Evolutionary conservation across 495 filamentous ascomycete genomes (phyloP), one percentile per base, ranked within the genome.

Genomic region (Xylaria telfairii): DNA sequence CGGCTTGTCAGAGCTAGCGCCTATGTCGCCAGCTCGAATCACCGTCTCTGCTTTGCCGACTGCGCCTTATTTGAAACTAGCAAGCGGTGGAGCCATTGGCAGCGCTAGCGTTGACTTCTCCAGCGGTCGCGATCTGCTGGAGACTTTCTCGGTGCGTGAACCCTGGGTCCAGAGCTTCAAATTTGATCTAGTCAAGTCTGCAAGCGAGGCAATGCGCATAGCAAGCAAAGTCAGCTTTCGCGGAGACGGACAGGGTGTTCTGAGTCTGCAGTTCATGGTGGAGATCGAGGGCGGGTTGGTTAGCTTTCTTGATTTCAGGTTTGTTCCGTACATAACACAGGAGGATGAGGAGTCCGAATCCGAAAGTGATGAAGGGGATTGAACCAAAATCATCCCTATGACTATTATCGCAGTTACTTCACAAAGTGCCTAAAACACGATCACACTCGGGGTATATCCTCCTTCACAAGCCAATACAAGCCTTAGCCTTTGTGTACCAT

Each of bases 191-290:
- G 83, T 99, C 71, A 93, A 92, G 75, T 89, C 91, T 53, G 94
- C 95, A 2, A 86, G 86, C 42, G 89, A 93, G 46, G 96, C 96
- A 4, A 98, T 99, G 96, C 89, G 89, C 39, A 88, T 93, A 54
- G 94, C 96, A 28, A 93, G 86, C 67, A 99, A 98, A 79, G 95
- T 98, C 30, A 97, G 94, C 77, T 88, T 99, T 69, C 85, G 96
- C 7, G 90, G 92, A 7, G 96, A 99, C 83, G 83, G 86, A 13
- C 91, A 94, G 78, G 96, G 96, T 0, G 95, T 98, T 19, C 80
- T 99, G 71, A 98, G 93, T 79, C 82, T 98, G 76, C 96, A 99
- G 80, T 97, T 99, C 74, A 96, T 99, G 94, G 90, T 99, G 42
- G 93, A 97, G 77, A 81, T 92, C 17, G 89, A 91, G 68, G 87